Evolutionary conservation across 805 yeast species (phyloP).

Genomic region (Priceomyces castillae): DNA sequence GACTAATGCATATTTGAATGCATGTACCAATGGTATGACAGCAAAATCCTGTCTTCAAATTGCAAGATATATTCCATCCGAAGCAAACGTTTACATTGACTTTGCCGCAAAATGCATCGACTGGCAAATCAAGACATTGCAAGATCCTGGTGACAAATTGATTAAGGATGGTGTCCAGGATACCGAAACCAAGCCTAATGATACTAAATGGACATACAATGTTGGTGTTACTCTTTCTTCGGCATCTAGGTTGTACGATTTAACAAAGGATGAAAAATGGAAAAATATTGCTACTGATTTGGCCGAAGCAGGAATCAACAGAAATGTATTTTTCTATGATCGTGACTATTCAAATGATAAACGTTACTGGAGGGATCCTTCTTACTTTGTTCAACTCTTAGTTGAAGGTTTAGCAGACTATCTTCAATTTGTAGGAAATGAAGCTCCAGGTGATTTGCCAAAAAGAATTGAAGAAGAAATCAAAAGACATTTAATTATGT

Average conservation of each 20-base stretch:
- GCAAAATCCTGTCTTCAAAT: slow-evolving; percentile 61
- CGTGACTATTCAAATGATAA: slow-evolving; percentile 56
- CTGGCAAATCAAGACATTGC: slow-evolving; percentile 52
- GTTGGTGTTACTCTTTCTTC: slow-evolving; percentile 64
- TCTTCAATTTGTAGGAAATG: slow-evolving; percentile 46
- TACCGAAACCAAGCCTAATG: slow-evolving; percentile 41
- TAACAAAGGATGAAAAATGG: slow-evolving; percentile 54
- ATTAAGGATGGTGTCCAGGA: slow-evolving; percentile 61
- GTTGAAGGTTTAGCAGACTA: slow-evolving; percentile 70
- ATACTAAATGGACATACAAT: slow-evolving; percentile 64
- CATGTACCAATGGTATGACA: slow-evolving; percentile 67
- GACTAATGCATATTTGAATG: slow-evolving; percentile 53
- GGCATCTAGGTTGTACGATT: slow-evolving; percentile 46
- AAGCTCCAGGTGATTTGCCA: slow-evolving; percentile 35
- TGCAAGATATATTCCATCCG: slow-evolving; percentile 51
- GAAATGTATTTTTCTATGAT: slow-evolving; percentile 56
- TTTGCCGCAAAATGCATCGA: slow-evolving; percentile 61
- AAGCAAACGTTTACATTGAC: slow-evolving; percentile 44
- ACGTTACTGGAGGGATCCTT: slow-evolving; percentile 63
- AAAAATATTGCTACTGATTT: slow-evolving; percentile 41
- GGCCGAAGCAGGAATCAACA: slow-evolving; percentile 59
- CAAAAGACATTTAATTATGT: slow-evolving; percentile 53
- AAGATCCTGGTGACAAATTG: slow-evolving; percentile 53
- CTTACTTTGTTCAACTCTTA: slow-evolving; percentile 61
- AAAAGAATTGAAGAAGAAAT: slow-evolving; percentile 42